Evolutionary conservation across 495 filamentous ascomycete genomes (phyloP), one percentile per base, ranked within the genome.

Genomic region (Trichoderma gamsii): DNA sequence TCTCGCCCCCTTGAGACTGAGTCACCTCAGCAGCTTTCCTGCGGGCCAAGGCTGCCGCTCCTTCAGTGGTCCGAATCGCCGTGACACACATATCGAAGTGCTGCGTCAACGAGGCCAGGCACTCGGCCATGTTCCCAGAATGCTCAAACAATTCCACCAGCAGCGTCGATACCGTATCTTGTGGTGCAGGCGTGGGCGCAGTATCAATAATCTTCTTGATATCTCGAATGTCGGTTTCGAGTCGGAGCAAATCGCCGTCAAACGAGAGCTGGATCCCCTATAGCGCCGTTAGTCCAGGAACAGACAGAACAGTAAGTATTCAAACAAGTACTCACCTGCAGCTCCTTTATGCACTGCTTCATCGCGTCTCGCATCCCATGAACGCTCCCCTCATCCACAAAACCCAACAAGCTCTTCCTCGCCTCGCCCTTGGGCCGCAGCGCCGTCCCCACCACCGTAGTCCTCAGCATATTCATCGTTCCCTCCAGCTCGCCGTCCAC

Each of bases 71-170:
- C 70, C 92, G 90, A 38, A 98, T 88, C 0, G 96, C 96, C 4
- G 88, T 93, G 25, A 95, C 92, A 73, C 95, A 99, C 67, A 96
- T 87, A 77, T 99, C 95, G 72, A 96, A 98, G 78, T 99, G 96
- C 16, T 82, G 82, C n/a, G 92, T 93, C 25, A 99, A 82, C 3
- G 89, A 90, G 71, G 94, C 86, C 0, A 99, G 83, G 25, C 91
- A 81, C 65, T 86, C 80, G 38, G 93, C 95, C 90, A 97, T 95
- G 70, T 88, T 88, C 70, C 89, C 87, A 0, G 95, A 93, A 69
- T 93, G 87, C 65, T 82, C 82, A 72, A 97, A 89, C 43, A 97
- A 83, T 6, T 84, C 82, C 63, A 86, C 84, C 63, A 97, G 86
- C 70, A 92, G 85, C 12, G 83, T 77, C 21, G 89, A 85, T 64